Base-by-base conservation (phyloP, 2,329 filamentous ascomycete species). In the Ophiosphaerella narmari region DNA sequence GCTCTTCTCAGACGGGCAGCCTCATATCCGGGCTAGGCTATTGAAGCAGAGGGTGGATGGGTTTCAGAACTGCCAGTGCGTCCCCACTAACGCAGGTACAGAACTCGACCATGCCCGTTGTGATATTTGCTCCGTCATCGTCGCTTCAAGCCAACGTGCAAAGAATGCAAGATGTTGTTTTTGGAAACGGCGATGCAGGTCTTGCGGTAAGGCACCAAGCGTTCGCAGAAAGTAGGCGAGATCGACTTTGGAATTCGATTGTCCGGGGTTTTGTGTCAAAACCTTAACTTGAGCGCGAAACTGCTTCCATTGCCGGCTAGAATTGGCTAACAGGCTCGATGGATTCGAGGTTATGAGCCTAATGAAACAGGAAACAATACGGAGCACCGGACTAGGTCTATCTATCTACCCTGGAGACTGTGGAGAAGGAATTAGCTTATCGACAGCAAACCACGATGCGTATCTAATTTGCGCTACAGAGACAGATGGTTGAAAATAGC, bases 61-160 rank as follows among this genome's bases (percentile, higher is more conserved):
- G 68, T 72, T 71, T 72, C 69, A 71, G 65, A 57, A 59, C 43
- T 48, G 55, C 54, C 46, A 55, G 48, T 57, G 52, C 51, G 48
- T 46, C 54, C 56, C 58, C 60, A 57, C 70, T 72, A 72, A 67
- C 60, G 70, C 69, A 73, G 70, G 70, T 73, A 72, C 70, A 58
- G 54, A 47, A 36, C 46, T 59, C 42, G 40, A 59, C 57, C 54
- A 50, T 59, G 64, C 70, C 52, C 66, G 71, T 65, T 44, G 13
- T 37, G 67, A 60, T 57, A 55, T 62, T 68, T 71, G 57, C 65
- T 66, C 68, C 70, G 70, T 24, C 21, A 41, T 31, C 39, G 43
- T 43, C 32, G 37, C 39, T 49, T 39, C 49, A 56, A 55, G 59
- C 59, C 62, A 66, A 60, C 43, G 50, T 44, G 46, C 26, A 41